Conservation (phyloP, 1,139 yeast species). For the Yamadazyma diospyri region DNA sequence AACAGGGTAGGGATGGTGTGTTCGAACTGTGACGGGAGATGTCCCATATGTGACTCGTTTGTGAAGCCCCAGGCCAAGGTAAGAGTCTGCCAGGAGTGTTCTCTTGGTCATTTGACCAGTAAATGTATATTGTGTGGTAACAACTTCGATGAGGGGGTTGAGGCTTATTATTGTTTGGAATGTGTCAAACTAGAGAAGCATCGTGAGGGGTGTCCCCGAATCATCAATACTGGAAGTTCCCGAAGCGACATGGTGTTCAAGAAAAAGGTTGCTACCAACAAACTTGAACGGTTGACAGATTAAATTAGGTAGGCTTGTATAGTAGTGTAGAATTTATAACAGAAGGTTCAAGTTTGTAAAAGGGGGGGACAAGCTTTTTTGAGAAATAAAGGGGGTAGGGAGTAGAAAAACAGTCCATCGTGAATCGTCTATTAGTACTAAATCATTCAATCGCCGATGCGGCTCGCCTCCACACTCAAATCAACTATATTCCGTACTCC, state of each 20-base stretch:
- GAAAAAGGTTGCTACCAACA: slow-evolving; percentile 22
- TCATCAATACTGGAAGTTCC: slow-evolving; percentile 75
- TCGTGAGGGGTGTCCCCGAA: slow-evolving; percentile 90
- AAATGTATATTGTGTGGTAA: slow-evolving; percentile 76
- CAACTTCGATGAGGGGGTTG: slow-evolving; percentile 38
- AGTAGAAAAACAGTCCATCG: too few species aligned
- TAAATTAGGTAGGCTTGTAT: too few species aligned
- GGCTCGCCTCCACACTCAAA: slow-evolving; percentile 26
- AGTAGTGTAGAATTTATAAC: too few species aligned
- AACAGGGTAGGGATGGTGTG: slow-evolving; percentile 67
- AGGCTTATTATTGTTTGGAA: slow-evolving; percentile 83
- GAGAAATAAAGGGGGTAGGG: too few species aligned
- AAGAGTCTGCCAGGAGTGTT: slow-evolving; percentile 80
- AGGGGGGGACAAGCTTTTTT: too few species aligned
- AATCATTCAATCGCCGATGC: too few species aligned
- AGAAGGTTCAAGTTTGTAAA: too few species aligned
- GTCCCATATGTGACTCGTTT: slow-evolving; percentile 87
- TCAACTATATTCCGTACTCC: slow-evolving; percentile 38
- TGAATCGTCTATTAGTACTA: too few species aligned
- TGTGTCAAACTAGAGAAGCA: slow-evolving; percentile 79
- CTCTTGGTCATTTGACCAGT: slow-evolving; percentile 62
- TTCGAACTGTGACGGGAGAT: slow-evolving; percentile 84
- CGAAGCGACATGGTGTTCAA: slow-evolving; percentile 67
- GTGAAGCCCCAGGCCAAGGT: slow-evolving; percentile 75
- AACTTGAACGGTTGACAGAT: slow-evolving; percentile 11